phyloP scores from a whole-genome alignment of 2,329 filamentous ascomycete genomes.

The Dryadomyces quercivorus region DNA sequence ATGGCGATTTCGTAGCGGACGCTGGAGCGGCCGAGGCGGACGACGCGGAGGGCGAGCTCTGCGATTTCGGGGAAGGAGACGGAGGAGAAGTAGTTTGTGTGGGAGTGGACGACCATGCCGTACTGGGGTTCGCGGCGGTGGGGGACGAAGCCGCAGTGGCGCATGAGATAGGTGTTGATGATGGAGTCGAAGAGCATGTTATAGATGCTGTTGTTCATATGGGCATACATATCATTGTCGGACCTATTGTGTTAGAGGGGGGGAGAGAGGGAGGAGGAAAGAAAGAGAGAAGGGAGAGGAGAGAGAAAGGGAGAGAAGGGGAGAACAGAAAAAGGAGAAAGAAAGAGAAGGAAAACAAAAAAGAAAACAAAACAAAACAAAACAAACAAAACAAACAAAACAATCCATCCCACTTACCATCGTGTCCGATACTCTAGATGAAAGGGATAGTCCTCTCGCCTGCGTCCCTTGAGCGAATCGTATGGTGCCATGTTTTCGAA shows the following conservation, averaged over 20 bases:
- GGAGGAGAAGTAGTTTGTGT: slow-evolving; percentile 74
- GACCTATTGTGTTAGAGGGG: too few species aligned
- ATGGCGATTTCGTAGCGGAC: slow-evolving; percentile 84
- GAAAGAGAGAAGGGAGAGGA: neutral
- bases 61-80: slow-evolving; percentile 72
- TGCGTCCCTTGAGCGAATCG: slow-evolving; percentile 44
- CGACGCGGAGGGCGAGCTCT: slow-evolving; percentile 71
- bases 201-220: slow-evolving; percentile 87
- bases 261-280: too few species aligned
- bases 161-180: slow-evolving; percentile 78
- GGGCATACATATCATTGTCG: slow-evolving; percentile 91
- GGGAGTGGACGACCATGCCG: slow-evolving; percentile 73
- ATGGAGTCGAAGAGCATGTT: slow-evolving; percentile 81
- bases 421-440: slow-evolving; percentile 72
- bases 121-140: slow-evolving; percentile 57
- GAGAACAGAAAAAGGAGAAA: neutral
- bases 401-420: slow-evolving; percentile 45
- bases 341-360: neutral
- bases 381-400: neutral
- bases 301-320: neutral
- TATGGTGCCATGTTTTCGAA: slow-evolving; percentile 12
- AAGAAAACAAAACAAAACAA: neutral
- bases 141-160: slow-evolving; percentile 62
- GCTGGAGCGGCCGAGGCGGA: slow-evolving; percentile 73
- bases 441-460: slow-evolving; percentile 63